Percentiles rank a stretch among this genome's conserved stretches.
Conservation (phyloP, 2,329 filamentous ascomycete genomes). For the Fusarium austroafricanum region DNA sequence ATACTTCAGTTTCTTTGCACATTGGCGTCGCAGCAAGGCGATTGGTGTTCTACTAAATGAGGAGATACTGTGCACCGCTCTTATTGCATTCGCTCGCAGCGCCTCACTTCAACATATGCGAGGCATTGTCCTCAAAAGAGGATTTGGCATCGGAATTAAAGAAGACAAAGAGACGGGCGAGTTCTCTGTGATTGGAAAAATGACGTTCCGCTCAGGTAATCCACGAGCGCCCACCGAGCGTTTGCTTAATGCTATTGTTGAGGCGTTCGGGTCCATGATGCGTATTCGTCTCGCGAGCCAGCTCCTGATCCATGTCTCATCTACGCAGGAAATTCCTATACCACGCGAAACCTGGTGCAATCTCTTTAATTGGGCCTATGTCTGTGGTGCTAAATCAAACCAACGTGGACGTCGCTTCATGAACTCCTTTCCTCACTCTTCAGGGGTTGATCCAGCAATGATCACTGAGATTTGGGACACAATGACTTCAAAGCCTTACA, state of each 20-base stretch:
- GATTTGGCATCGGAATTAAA: conserved; percentile 48
- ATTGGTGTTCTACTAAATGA: conserved; percentile 52
- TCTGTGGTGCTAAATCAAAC: conserved; percentile 59
- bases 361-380: conserved; percentile 74
- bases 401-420: conserved; percentile 53
- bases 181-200: conserved; percentile 49
- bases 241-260: conserved; percentile 74
- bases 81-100: conserved; percentile 57
- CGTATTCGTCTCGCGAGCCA: conserved; percentile 69
- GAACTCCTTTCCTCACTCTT: conserved; percentile 41
- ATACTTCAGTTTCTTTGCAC: conserved; percentile 41
- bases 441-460: conserved; percentile 55
- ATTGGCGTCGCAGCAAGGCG: conserved; percentile 43
- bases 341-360: conserved; percentile 70
- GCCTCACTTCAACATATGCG: conserved; percentile 51
- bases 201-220: conserved; percentile 58
- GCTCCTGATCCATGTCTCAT: conserved; percentile 72
- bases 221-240: conserved; percentile 67
- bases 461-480: conserved; percentile 66
- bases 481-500: conserved; percentile 70
- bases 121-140: conserved; percentile 48
- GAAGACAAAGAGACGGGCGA: conserved; percentile 35
- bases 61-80: conserved; percentile 53
- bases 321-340: conserved; percentile 68
- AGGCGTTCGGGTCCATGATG: conserved; percentile 74